Evolutionary conservation across 257 asterid genomes (phyloP).

Genomic region (Nyctanthes arbortristis): DNA sequence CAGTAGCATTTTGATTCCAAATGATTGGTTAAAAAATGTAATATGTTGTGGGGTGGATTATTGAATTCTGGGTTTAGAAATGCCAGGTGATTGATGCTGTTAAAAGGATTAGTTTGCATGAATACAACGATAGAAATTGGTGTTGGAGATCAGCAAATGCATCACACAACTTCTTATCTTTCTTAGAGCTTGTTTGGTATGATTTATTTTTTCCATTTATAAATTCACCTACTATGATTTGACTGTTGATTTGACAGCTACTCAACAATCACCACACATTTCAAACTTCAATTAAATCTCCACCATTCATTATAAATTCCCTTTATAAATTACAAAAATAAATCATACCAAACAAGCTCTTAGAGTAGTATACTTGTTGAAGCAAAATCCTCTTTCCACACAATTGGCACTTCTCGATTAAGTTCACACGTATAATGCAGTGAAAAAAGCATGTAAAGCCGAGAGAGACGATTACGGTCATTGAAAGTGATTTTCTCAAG

Average conservation of each 20-base stretch:
- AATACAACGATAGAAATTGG: not conserved
- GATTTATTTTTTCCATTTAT: no score
- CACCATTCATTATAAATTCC: no score
- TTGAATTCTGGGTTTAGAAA: not conserved
- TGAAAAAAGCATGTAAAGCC: not conserved
- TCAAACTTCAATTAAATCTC: no score
- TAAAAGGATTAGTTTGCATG: not conserved
- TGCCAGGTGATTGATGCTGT: not conserved
- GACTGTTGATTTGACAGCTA: no score
- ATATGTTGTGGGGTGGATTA: not conserved
- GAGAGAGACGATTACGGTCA: not conserved
- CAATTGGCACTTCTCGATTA: not conserved
- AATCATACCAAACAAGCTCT: no score
- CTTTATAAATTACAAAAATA: no score
- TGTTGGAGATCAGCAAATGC: not conserved
- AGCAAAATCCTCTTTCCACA: not conserved
- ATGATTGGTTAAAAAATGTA: not conserved
- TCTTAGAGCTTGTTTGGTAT: no score
- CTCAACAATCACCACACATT: no score
- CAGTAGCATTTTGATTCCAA: not conserved
- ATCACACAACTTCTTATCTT: conserved; percentile 1
- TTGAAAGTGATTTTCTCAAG: conserved; percentile 5
- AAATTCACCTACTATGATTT: no score
- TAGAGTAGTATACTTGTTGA: no score
- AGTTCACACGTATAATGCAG: not conserved